phyloP scores from a whole-genome alignment of 805 yeast genomes.

The Jamesozyma gamospora region DNA sequence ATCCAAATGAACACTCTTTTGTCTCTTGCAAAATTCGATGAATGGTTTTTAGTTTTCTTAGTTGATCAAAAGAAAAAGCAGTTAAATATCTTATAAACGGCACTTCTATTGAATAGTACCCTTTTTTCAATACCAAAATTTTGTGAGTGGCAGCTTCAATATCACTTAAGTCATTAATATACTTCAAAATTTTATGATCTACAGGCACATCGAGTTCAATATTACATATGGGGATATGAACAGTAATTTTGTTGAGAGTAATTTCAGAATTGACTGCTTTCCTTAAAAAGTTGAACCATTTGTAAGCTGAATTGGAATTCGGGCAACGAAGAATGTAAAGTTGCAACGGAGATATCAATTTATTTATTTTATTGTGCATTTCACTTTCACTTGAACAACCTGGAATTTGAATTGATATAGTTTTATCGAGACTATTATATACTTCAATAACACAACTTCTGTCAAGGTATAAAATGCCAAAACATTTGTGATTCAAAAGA shows the following conservation, averaged over 20 bases:
- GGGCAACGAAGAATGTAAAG: conserved; percentile 50
- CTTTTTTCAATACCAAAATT: conserved; percentile 12
- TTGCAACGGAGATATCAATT: conserved; percentile 10
- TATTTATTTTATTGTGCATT: conserved; percentile 5
- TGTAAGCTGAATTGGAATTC: conserved; percentile 42
- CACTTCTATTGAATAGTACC: conserved; percentile 15
- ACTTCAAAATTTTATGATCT: conserved; percentile 5
- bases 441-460: conserved; percentile 36
- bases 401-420: conserved; percentile 33
- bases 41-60: conserved; percentile 22
- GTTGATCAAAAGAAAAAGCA: conserved; percentile 26
- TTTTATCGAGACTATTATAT: conserved; percentile 60
- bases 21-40: conserved; percentile 18
- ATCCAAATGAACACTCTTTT: conserved; percentile 34
- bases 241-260: conserved; percentile 34
- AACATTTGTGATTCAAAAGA: conserved; percentile 8
- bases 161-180: conserved; percentile 6
- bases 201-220: conserved; percentile 22
- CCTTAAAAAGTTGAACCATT: conserved; percentile 55
- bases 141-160: conserved; percentile 9
- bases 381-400: conserved; percentile 1
- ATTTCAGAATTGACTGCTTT: conserved; percentile 38
- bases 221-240: conserved; percentile 36
- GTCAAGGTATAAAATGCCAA: conserved; percentile 26
- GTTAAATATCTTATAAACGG: conserved; percentile 21